Conservation (phyloP, 495 filamentous ascomycete genomes). For the Talaromyces liani region DNA sequence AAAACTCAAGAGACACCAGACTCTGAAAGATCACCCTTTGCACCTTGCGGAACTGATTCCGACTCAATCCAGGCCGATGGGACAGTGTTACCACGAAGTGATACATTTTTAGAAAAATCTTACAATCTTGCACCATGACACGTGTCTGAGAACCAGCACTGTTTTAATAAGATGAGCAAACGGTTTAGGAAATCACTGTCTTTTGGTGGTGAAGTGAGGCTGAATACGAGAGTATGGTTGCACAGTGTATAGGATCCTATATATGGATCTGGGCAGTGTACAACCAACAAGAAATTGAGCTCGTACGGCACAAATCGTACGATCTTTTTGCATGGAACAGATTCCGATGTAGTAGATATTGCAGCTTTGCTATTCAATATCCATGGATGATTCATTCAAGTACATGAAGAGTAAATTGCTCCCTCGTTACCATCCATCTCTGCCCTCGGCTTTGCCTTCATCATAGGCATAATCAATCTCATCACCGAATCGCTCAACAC, state of each 20-base stretch:
- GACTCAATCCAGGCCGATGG: background rate
- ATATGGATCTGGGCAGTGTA: background rate
- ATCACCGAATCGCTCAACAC: constrained; percentile 32
- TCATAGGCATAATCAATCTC: constrained; percentile 31
- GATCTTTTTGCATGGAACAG: background rate
- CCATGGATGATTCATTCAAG: background rate
- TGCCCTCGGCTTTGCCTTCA: constrained; percentile 23
- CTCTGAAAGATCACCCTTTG: too few relatives aligned
- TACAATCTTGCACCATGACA: background rate
- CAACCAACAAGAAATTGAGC: background rate
- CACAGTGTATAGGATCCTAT: background rate
- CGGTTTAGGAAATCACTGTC: background rate
- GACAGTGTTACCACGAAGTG: background rate
- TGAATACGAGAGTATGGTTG: background rate
- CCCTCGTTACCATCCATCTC: constrained; percentile 13
- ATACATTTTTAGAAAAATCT: background rate
- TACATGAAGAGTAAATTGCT: too few relatives aligned
- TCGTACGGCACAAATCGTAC: background rate
- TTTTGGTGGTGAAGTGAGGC: background rate
- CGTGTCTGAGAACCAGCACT: background rate
- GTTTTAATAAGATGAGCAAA: background rate
- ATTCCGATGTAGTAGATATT: background rate
- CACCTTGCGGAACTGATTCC: too few relatives aligned
- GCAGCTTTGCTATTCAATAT: background rate
- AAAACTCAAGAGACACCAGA: background rate